Evolutionary conservation across 1,284 basidiomycete species (phyloP), one percentile per base, ranked within the genome.

Genomic region (Exsudoporus floridanus): DNA sequence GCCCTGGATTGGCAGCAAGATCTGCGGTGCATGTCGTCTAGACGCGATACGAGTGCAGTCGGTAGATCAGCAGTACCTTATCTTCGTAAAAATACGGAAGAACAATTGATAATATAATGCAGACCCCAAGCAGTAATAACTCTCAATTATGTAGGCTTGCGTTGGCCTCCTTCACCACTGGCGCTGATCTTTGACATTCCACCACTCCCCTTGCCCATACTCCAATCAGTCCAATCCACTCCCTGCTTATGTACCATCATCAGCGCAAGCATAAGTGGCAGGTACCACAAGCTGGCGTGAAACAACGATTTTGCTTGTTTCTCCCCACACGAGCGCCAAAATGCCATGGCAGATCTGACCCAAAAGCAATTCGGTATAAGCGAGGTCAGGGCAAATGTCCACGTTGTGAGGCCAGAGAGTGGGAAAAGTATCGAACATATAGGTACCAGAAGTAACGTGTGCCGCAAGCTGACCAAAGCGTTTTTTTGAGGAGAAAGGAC

Each of bases 241-340:
- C 89, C 86, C 63, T 88, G 85, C 74, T 96, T 96, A 71, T 94
- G 92, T 54, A 89, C 77, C 92, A 99, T 95, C 85, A 96, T 95
- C 55, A 99, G 75, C 0, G 88, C 91, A 59, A 99, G 78, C 12
- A 98, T 78, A 9, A 89, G 89, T 0, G 97, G 96, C 51, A 99
- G 70, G 73, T 96, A 96, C 84, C 94, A 94, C 58, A 99, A 69
- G 70, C 87, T 89, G 55, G 92, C 83, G 67, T 90, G 88, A 67
- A 92, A 98, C 25, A 93, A 71, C 42, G 75, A 76, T 59, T 88
- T 81, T 1, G 97, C 97, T 46, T 86, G 79, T 64, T 88, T 86
- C 69, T 98, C 94, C n/a, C 82, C 80, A 19, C 84, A 82, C 8
- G 69, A 71, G 49, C 75, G 78, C 83, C 88, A 95, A 66, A 96